Conservation (phyloP, 2,329 filamentous ascomycete species). For the Cercospora brassicicola region DNA sequence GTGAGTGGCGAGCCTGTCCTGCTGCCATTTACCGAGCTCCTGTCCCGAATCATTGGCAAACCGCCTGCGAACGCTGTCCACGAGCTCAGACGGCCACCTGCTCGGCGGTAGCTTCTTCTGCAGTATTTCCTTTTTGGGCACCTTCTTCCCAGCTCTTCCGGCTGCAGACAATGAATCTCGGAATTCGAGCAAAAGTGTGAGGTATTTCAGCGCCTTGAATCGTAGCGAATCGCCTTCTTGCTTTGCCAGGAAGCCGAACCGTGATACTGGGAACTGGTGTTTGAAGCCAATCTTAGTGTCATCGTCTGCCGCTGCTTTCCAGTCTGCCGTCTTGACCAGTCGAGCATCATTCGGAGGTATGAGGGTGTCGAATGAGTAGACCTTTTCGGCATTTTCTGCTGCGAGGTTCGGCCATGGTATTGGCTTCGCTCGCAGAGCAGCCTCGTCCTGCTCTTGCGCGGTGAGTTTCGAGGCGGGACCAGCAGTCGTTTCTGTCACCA, state of each 20-base stretch:
- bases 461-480: constrained; percentile 64
- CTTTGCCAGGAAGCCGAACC: constrained; percentile 60
- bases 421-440: constrained; percentile 67
- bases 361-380: constrained; percentile 67
- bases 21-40: constrained; percentile 68
- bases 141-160: constrained; percentile 43
- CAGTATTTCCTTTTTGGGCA: constrained; percentile 65
- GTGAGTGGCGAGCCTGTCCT: constrained; percentile 71
- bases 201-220: constrained; percentile 52
- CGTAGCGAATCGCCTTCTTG: constrained; percentile 49
- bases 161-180: constrained; percentile 42
- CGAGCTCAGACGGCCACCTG: constrained; percentile 59
- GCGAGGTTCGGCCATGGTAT: constrained; percentile 68
- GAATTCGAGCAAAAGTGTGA: constrained; percentile 52
- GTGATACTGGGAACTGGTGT: constrained; percentile 65
- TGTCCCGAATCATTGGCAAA: constrained; percentile 61
- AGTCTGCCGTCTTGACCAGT: constrained; percentile 68
- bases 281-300: constrained; percentile 49
- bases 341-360: constrained; percentile 68
- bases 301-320: constrained; percentile 65
- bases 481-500: constrained; percentile 52
- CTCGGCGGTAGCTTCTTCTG: constrained; percentile 52
- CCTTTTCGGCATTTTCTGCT: constrained; percentile 67
- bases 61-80: constrained; percentile 67
- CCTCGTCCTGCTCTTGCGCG: constrained; percentile 61